Percentiles rank a stretch among this genome's conserved stretches.
Evolutionary conservation across 2,329 filamentous ascomycete genomes (phyloP).

Genomic region (Ophiocordyceps camponoti-saundersi): DNA sequence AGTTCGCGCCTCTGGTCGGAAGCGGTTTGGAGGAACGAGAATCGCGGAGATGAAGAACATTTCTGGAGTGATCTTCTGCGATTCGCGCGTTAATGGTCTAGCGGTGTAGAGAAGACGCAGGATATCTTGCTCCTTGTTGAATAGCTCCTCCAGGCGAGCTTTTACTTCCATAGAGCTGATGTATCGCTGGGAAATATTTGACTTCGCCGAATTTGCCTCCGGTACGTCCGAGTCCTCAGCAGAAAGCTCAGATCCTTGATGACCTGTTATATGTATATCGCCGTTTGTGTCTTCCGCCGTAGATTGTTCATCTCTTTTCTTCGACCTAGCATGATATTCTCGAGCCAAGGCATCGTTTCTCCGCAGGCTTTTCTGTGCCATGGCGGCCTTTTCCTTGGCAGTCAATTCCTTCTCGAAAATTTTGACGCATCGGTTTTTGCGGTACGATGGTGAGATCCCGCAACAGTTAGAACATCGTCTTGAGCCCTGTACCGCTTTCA

Average conservation of each 20-base stretch:
- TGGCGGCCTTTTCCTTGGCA: constrained; percentile 58
- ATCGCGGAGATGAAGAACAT: constrained; percentile 90
- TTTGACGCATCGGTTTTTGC: constrained; percentile 83
- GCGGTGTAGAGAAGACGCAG: constrained; percentile 73
- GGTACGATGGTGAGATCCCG: constrained; percentile 64
- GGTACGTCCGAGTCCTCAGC: constrained; percentile 20
- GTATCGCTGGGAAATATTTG: constrained; percentile 42
- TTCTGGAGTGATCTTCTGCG: constrained; percentile 47
- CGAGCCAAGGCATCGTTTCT: constrained; percentile 50
- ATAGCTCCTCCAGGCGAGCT: constrained; percentile 60
- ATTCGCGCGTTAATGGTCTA: constrained; percentile 41
- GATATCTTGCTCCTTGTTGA: constrained; percentile 74
- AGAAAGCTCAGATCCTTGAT: constrained; percentile 27
- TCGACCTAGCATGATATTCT: constrained; percentile 14
- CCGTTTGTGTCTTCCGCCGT: constrained; percentile 54
- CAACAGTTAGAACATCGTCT: constrained; percentile 51
- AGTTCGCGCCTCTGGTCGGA: constrained; percentile 70
- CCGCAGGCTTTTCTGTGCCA: constrained; percentile 53
- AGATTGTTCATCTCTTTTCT: constrained; percentile 11
- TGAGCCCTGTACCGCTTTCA: constrained; percentile 51
- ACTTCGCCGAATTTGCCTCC: constrained; percentile 13
- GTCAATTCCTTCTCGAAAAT: constrained; percentile 75
- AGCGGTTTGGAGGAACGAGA: constrained; percentile 83
- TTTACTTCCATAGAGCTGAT: constrained; percentile 72
- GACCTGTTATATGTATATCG: constrained; percentile 35